Evolutionary conservation across 2,329 filamentous ascomycete genomes (phyloP), one percentile per base, ranked within the genome.

Genomic region (Nigrospora sphaerica): DNA sequence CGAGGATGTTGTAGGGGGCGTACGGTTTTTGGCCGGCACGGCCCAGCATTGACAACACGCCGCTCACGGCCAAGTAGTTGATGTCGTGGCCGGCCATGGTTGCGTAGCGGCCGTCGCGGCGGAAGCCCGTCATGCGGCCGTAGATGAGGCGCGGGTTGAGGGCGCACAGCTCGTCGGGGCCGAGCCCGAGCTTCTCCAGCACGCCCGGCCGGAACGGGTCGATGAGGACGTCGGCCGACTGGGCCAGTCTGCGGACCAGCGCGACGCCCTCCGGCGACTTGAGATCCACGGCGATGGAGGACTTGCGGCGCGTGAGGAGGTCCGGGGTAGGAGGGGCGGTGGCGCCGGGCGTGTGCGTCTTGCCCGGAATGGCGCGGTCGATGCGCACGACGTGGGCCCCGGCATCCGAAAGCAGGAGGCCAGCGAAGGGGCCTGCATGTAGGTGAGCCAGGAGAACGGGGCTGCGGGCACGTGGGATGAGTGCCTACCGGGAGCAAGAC

Each of bases 11-110:
- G 6, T 73, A 80, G 0, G 93, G 93, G 16, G 91, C 77, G 50
- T 85, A 83, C 1, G 92, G 92, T 53, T 80, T 82, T 59, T 84
- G 78, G 14, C 74, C 77, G 28, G 71, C 70, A 1, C 86, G 73
- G 1, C 92, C 92, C 3, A 97, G 77, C 66, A 95, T 73, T 0
- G 77, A 76, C 28, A 97, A 68, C 1, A 86, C 84, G 0, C 92
- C 92, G 0, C 85, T 86, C 0, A 95, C 88, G 42, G 91, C 88
- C 37, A 97, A 84, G 66, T 97, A 97, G 62, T 97, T 96, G 64
- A 96, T 95, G 63, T 96, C 91, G 62, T 96, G 91, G 39, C 91
- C 91, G 0, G 91, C 90, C 91, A 95, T 96, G 58, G 77, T 69
- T 41, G 78, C 80, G 67, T 95, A 97, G 57, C 81, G 84, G 0